Evolutionary conservation across 495 filamentous ascomycete genomes (phyloP).

Genomic region (Lentithecium fluviatile): DNA sequence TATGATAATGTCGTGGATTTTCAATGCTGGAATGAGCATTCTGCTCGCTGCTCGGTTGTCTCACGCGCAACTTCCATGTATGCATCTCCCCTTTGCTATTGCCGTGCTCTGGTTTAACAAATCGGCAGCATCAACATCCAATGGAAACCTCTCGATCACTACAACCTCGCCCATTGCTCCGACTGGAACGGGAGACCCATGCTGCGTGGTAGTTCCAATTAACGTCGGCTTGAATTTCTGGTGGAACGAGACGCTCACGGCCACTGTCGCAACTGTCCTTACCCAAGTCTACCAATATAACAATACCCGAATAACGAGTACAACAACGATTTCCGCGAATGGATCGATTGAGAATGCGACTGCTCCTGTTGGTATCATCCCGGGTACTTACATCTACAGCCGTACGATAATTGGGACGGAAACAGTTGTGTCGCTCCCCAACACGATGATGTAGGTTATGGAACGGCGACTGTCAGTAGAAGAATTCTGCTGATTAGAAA

Average conservation of each 20-base stretch:
- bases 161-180: background rate
- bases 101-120: background rate
- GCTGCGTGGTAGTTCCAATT: background rate
- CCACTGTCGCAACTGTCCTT: conserved; percentile 5
- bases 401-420: background rate
- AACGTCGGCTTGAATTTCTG: conserved; percentile 12
- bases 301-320: conserved; percentile 2
- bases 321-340: conserved; percentile 4
- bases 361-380: background rate
- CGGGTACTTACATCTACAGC: background rate
- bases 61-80: too few species aligned
- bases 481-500: too few species aligned
- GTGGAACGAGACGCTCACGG: conserved; percentile 6
- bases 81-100: too few species aligned
- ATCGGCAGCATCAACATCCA: background rate
- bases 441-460: background rate
- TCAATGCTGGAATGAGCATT: too few species aligned
- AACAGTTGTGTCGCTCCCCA: background rate
- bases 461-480: too few species aligned
- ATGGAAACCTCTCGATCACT: background rate
- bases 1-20: too few species aligned
- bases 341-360: background rate
- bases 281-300: conserved; percentile 15
- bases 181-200: background rate
- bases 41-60: too few species aligned